Percentiles rank a stretch among this genome's conserved stretches.
These are phyloP conservation scores for Leccinum broughii DNA, from an alignment of 768 basidiomycete species.

Conservation along the genomic window DNA sequence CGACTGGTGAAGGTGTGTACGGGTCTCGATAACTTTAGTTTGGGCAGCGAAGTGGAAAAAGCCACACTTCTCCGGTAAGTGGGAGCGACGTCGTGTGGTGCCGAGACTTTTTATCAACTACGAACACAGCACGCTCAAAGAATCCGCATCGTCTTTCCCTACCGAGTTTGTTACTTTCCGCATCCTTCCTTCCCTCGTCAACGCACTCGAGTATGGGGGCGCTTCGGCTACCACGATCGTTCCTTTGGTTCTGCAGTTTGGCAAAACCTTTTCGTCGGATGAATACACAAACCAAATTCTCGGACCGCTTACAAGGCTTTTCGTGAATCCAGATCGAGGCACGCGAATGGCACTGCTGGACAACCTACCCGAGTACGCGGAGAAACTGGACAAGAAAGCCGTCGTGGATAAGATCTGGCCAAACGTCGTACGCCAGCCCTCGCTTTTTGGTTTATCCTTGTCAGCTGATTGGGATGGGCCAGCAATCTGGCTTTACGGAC, in stretches of 20 bases:
- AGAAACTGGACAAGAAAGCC: constrained; percentile 81
- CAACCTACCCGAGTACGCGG: constrained; percentile 77
- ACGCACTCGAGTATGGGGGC: constrained; percentile 77
- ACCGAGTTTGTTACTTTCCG: constrained; percentile 81
- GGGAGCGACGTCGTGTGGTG: not conserved
- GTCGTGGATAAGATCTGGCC: constrained; percentile 93
- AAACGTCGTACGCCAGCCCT: constrained; percentile 59
- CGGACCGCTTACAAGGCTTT: constrained; percentile 81
- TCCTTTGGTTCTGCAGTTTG: constrained; percentile 81
- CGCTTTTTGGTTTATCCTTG: no score
- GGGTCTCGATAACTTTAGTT: constrained; percentile 81
- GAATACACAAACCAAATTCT: constrained; percentile 72
- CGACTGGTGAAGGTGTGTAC: constrained; percentile 80
- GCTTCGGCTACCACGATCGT: constrained; percentile 74
- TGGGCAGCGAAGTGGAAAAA: constrained; percentile 83
- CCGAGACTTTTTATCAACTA: not conserved
- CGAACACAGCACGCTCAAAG: constrained; percentile 66
- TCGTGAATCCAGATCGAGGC: constrained; percentile 86
- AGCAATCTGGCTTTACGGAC: constrained; percentile 97
- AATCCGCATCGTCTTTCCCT: constrained; percentile 79
- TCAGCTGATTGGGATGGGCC: not conserved
- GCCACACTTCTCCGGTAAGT: constrained; percentile 63
- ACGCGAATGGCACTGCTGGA: constrained; percentile 94
- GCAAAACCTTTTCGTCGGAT: constrained; percentile 64
- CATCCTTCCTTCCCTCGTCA: constrained; percentile 83